phyloP scores from a whole-genome alignment of 2,329 filamentous ascomycete species.

The Fulvia fulva region DNA sequence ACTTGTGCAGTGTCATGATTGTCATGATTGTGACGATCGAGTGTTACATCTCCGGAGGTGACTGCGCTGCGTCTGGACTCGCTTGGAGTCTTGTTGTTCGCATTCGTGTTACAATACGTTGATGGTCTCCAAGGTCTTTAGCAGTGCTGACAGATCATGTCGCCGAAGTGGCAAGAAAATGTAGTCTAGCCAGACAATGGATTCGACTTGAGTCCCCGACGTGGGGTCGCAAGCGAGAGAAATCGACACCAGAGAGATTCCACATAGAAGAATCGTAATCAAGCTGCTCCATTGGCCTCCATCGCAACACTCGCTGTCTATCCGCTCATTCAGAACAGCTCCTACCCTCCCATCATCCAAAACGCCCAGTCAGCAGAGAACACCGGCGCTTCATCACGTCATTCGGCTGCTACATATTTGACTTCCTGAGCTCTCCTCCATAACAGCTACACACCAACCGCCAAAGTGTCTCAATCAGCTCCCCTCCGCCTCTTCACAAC shows the following conservation, averaged over 20 bases:
- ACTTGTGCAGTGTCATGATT: neutral
- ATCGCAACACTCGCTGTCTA: neutral
- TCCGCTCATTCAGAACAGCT: neutral
- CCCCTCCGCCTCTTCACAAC: constrained; percentile 34
- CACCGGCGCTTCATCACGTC: constrained; percentile 11
- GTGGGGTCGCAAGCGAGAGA: neutral
- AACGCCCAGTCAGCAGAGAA: neutral
- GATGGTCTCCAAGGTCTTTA: neutral
- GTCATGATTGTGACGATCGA: neutral
- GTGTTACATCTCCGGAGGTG: neutral
- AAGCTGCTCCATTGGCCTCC: neutral
- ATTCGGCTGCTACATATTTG: constrained; percentile 2
- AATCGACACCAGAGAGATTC: neutral
- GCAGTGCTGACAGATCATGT: neutral
- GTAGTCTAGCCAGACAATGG: no score
- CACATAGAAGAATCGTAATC: neutral
- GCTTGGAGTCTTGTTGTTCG: neutral
- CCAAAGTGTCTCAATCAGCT: constrained; percentile 39
- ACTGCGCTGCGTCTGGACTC: neutral
- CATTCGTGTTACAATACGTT: neutral
- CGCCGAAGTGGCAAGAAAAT: neutral
- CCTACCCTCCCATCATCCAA: neutral
- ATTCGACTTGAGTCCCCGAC: neutral
- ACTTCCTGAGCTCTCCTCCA: neutral
- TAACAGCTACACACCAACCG: constrained; percentile 11